phyloP scores from a whole-genome alignment of 1,284 basidiomycete species.

The Sanguinoderma infundibulare region DNA sequence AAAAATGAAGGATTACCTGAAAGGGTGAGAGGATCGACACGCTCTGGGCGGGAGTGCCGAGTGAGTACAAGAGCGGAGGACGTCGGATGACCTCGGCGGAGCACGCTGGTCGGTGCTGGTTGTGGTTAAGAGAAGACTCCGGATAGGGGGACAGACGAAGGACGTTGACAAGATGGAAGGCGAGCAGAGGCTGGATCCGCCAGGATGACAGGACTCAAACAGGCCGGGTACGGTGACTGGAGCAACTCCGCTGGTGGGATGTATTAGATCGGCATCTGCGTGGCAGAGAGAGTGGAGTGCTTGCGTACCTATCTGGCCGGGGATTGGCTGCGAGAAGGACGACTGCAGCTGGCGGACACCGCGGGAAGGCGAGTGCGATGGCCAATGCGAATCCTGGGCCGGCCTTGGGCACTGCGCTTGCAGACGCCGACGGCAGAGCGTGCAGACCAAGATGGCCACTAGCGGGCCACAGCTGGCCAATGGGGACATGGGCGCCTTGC shows the following conservation, averaged over 20 bases:
- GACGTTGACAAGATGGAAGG: slow-evolving; percentile 6
- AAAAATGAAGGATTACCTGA: slow-evolving; percentile 4
- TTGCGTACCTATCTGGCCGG: background rate
- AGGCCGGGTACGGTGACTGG: background rate
- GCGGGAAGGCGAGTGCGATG: too few species aligned
- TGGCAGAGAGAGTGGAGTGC: background rate
- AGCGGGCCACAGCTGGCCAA: slow-evolving; percentile 1
- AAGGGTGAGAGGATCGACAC: background rate
- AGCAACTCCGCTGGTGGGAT: slow-evolving; percentile 3
- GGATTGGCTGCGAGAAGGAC: background rate
- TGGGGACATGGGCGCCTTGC: background rate
- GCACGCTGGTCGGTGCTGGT: slow-evolving; percentile 3
- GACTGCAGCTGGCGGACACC: too few species aligned
- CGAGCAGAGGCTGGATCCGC: slow-evolving; percentile 1
- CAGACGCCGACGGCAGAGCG: too few species aligned
- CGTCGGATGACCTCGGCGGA: slow-evolving; percentile 4
- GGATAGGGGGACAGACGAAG: slow-evolving; percentile 10
- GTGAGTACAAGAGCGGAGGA: background rate
- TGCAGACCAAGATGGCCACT: too few species aligned
- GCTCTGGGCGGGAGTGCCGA: slow-evolving; percentile 11
- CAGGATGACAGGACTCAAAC: slow-evolving; percentile 8
- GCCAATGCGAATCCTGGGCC: too few species aligned
- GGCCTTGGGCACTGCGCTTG: background rate
- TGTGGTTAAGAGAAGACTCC: slow-evolving; percentile 6
- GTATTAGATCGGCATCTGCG: slow-evolving; percentile 4